phyloP scores from a whole-genome alignment of 345 rosid species.

The Salix viminalis region DNA sequence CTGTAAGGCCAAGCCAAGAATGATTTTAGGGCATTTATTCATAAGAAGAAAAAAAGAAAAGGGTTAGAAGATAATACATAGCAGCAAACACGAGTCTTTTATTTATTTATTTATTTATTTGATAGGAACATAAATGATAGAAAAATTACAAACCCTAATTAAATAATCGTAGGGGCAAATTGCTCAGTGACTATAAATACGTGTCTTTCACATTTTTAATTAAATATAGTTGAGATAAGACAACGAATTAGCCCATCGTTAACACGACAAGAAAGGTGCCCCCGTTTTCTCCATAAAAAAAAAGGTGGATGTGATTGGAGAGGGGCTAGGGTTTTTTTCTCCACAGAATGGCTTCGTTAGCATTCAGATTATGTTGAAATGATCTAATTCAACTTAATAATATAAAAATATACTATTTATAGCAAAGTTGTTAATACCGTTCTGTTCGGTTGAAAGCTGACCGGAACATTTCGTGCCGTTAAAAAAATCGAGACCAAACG shows the following conservation, averaged over 20 bases:
- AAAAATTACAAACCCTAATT: not conserved
- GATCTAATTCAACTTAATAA: not conserved
- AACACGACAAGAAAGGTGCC: not conserved
- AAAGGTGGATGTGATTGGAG: not conserved
- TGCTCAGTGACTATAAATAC: not conserved
- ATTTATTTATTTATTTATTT: not conserved
- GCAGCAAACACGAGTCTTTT: not conserved
- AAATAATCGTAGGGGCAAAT: not conserved
- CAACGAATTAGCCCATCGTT: constrained; percentile 1
- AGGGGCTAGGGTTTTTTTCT: not conserved
- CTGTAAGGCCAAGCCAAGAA: not conserved
- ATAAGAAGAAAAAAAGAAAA: not conserved
- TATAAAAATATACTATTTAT: no score
- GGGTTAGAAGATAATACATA: no score
- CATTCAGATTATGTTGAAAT: not conserved
- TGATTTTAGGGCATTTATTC: not conserved
- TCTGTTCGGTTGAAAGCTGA: accelerated
- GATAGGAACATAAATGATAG: not conserved
- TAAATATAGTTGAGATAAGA: not conserved
- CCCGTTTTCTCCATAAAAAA: not conserved
- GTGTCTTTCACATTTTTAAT: not conserved
- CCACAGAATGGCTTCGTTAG: not conserved
- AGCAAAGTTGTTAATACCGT: no score
- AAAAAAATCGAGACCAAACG: no score
- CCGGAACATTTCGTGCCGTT: no score